Base-by-base conservation (phyloP, 768 basidiomycete species). In the Amanita pallidorosea region DNA sequence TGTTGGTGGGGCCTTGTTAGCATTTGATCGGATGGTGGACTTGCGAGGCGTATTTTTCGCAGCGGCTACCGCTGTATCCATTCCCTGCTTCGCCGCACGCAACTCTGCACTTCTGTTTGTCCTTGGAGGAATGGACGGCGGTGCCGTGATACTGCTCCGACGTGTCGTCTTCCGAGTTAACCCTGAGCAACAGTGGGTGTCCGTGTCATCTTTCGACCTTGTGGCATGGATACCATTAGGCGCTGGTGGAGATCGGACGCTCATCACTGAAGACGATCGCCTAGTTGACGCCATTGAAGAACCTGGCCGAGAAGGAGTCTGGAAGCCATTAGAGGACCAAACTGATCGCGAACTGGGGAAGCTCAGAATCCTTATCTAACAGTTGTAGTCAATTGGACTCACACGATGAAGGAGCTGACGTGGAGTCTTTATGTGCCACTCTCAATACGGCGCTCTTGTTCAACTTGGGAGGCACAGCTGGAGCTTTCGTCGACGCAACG, bases 391-490 rank as follows among this genome's bases (percentile, higher is more conserved):
- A 27, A 7, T 27, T 15, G 15, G n/a, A 74, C 83, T 62, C 81
- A 80, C 77, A 80, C 79, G 65, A 86, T 12, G 85, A 83, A 23
- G 77, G 76, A 1, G 85, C 81, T 0, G 80, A 79, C 4, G 76
- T 68, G 25, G 68, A 70, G 51, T 80, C 75, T 64, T 85, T 85
- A 58, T 76, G 72, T 7, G 67, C 46, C 22, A 20, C 73, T 15
- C 85, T 70, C 54, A 90, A 60, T 2, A 83, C 77, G 0, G 88
- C 84, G 35, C 87, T 87, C 58, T 84, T 88, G n/a, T 88, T 88
- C 66, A 83, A 66, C 53, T 86, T 74, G 3, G 89, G 89, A 0
- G 79, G 72, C 8, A 89, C 70, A 5, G 64, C 69, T 1, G 89
- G 89, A 2, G 85, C 75, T 35, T 70, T 74, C 12, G 76, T 75